Evolutionary conservation across 2,329 filamentous ascomycete species (phyloP).

Genomic region (Zelopaecilomyces penicillatus): DNA sequence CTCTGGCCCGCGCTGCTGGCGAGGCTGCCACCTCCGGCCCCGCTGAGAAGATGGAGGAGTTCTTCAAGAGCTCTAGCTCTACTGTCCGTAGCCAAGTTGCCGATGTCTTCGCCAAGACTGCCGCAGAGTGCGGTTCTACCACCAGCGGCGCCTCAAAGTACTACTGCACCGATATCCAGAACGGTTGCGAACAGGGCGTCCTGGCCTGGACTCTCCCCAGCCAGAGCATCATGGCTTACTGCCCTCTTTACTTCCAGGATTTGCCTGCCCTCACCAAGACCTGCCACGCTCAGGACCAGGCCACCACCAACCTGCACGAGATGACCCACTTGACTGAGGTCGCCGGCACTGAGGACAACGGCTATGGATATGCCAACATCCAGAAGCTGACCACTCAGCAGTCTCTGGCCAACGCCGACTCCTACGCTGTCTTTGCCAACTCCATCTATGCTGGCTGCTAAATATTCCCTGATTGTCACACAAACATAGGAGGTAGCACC

Average conservation of each 20-base stretch:
- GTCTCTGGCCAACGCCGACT: conserved; percentile 55
- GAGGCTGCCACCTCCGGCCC: conserved; percentile 39
- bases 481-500: too few relatives aligned
- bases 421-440: conserved; percentile 33
- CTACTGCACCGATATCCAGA: conserved; percentile 50
- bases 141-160: conserved; percentile 39
- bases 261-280: conserved; percentile 38
- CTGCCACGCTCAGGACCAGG: conserved; percentile 58
- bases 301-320: conserved; percentile 57
- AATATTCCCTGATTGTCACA: not conserved
- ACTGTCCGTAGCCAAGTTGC: conserved; percentile 39
- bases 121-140: conserved; percentile 45
- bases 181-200: conserved; percentile 40
- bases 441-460: conserved; percentile 29
- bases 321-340: conserved; percentile 48
- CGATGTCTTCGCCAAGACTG: conserved; percentile 39
- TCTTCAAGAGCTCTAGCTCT: conserved; percentile 49
- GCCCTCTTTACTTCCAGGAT: conserved; percentile 47
- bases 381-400: conserved; percentile 34
- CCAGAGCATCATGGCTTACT: conserved; percentile 50
- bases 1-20: conserved; percentile 43
- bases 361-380: conserved; percentile 47
- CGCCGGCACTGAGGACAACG: conserved; percentile 51
- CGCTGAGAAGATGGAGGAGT: conserved; percentile 44
- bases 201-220: conserved; percentile 54